Percentiles rank a stretch among this genome's conserved stretches.
These are phyloP conservation scores for Diaporthe humulicola DNA, from an alignment of 2,329 filamentous ascomycete species.

Conservation along the genomic window DNA sequence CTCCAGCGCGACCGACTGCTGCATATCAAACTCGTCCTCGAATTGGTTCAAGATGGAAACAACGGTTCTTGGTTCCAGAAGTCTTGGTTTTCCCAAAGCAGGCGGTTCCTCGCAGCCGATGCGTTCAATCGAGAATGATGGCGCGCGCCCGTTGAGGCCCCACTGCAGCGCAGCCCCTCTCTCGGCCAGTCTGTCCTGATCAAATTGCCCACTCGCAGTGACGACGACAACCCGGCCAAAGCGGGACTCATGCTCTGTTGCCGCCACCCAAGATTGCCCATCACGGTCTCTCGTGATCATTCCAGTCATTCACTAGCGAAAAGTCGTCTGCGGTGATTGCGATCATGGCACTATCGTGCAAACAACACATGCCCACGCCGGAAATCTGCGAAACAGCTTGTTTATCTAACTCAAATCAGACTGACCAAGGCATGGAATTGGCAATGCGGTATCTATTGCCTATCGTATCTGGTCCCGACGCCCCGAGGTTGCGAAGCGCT, in stretches of 20 bases:
- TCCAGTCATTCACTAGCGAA: neutral
- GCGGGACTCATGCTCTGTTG: neutral
- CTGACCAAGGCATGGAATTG: neutral
- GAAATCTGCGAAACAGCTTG: neutral
- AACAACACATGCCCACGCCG: neutral
- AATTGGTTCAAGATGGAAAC: slow-evolving; percentile 1
- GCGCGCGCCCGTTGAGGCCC: slow-evolving; percentile 24
- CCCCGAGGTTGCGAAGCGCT: slow-evolving; percentile 30
- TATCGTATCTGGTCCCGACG: neutral
- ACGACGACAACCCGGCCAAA: slow-evolving; percentile 21
- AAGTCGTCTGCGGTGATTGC: neutral
- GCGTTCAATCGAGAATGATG: slow-evolving; percentile 31
- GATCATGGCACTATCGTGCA: neutral
- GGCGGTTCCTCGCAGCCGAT: neutral
- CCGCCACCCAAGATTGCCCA: slow-evolving; percentile 1
- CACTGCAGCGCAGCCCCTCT: slow-evolving; percentile 28
- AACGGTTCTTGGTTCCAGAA: neutral
- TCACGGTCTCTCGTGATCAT: neutral
- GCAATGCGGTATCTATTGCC: neutral
- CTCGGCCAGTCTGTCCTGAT: slow-evolving; percentile 16
- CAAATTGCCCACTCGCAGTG: slow-evolving; percentile 29
- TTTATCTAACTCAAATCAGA: neutral
- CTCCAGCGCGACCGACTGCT: neutral
- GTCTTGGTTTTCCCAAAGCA: neutral
- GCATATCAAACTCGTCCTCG: neutral